These are phyloP conservation scores for Xylariales sp. DNA, from an alignment of 2,329 filamentous ascomycete genomes.

Conservation along the genomic window DNA sequence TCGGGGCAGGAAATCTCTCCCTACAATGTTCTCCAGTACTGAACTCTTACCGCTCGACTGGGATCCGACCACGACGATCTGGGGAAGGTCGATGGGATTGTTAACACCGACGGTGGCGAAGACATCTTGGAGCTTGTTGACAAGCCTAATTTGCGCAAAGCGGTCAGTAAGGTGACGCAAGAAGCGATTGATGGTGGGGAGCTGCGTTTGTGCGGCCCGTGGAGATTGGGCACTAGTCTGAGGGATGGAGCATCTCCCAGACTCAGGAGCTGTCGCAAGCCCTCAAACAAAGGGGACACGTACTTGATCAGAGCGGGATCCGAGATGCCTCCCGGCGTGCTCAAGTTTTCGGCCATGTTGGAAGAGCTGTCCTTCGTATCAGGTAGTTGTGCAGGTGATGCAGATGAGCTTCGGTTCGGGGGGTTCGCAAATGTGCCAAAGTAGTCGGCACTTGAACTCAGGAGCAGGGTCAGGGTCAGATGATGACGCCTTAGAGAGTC, in stretches of 20 bases:
- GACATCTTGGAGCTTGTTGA: conserved; percentile 99
- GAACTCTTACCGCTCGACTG: conserved; percentile 99
- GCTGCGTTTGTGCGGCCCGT: conserved; percentile 5
- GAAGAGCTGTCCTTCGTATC: too few relatives aligned
- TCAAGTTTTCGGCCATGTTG: conserved; percentile 28
- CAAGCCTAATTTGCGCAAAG: conserved; percentile 52
- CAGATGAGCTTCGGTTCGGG: too few relatives aligned
- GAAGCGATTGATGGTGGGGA: conserved; percentile 14
- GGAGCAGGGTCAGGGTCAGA: too few relatives aligned
- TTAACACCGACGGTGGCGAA: conserved; percentile 97
- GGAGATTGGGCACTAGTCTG: neutral
- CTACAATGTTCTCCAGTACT: conserved; percentile 97
- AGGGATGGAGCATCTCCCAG: neutral
- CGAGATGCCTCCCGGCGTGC: conserved; percentile 55
- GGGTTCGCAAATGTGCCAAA: too few relatives aligned
- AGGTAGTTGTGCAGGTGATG: too few relatives aligned
- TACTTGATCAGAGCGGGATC: conserved; percentile 65
- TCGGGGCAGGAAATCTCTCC: conserved; percentile 95
- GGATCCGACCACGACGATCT: conserved; percentile 97
- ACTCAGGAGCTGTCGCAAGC: neutral
- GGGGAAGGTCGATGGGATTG: conserved; percentile 97
- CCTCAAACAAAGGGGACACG: conserved; percentile 18
- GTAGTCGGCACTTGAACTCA: too few relatives aligned
- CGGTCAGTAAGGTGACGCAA: conserved; percentile 20
- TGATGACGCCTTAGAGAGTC: too few relatives aligned